phyloP scores from a whole-genome alignment of 2,329 filamentous ascomycete species.

The Shiraia sp. region DNA sequence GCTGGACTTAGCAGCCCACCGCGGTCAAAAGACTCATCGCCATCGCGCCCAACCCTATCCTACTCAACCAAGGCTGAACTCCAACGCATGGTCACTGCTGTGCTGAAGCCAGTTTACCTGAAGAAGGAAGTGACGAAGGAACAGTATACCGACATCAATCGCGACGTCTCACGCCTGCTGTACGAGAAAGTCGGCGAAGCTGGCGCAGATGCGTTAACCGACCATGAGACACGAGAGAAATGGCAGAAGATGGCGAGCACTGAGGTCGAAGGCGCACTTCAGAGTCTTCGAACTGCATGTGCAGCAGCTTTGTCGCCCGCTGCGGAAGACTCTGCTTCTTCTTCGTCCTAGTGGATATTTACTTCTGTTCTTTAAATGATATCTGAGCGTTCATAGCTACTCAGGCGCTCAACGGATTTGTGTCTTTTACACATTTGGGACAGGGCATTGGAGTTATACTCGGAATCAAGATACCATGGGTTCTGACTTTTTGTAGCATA shows the following conservation, averaged over 20 bases:
- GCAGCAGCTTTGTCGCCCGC: slow-evolving; percentile 22
- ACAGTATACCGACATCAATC: slow-evolving; percentile 90
- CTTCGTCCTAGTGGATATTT: slow-evolving; percentile 31
- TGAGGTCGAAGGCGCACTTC: slow-evolving; percentile 77
- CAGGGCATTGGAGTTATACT: background rate
- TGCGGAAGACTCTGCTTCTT: slow-evolving; percentile 34
- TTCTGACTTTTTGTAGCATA: background rate
- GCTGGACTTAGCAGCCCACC: slow-evolving; percentile 45
- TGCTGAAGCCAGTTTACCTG: slow-evolving; percentile 81
- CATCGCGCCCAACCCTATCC: slow-evolving; percentile 67
- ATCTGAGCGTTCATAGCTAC: background rate
- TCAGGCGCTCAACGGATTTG: background rate
- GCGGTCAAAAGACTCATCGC: slow-evolving; percentile 68
- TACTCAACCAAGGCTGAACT: slow-evolving; percentile 86
- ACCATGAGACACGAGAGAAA: slow-evolving; percentile 66
- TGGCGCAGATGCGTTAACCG: slow-evolving; percentile 55
- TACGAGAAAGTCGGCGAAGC: slow-evolving; percentile 68
- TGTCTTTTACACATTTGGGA: slow-evolving; percentile 1
- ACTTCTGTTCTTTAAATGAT: background rate
- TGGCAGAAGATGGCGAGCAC: slow-evolving; percentile 77
- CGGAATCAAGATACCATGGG: slow-evolving; percentile 3
- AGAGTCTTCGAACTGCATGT: slow-evolving; percentile 26
- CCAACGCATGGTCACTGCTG: slow-evolving; percentile 82
- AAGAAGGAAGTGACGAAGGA: slow-evolving; percentile 80
- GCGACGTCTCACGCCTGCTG: slow-evolving; percentile 82